These are phyloP conservation scores for Kwoniella sp. DNA, from an alignment of 768 basidiomycete species.

Conservation along the genomic window DNA sequence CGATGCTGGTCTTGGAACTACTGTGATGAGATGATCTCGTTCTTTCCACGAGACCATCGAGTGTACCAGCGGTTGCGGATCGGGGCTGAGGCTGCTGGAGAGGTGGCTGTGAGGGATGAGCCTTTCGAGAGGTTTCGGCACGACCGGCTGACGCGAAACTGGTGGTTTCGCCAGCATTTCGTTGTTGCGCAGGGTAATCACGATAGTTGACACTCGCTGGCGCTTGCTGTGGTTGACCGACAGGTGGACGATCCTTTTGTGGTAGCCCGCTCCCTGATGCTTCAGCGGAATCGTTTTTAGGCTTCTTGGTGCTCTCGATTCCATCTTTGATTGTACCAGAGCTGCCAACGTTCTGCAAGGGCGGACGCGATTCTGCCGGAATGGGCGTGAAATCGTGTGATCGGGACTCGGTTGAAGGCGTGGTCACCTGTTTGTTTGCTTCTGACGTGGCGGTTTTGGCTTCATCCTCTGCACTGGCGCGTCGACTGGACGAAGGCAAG, in stretches of 20 bases:
- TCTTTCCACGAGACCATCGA: constrained; percentile 20
- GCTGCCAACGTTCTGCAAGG: background rate
- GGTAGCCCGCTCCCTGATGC: constrained; percentile 39
- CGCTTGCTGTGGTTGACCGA: constrained; percentile 38
- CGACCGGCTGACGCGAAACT: constrained; percentile 20
- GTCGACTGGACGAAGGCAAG: constrained; percentile 2
- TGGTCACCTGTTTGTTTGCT: background rate
- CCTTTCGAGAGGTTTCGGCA: background rate
- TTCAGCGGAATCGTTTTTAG: constrained; percentile 34
- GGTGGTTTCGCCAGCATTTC: constrained; percentile 16
- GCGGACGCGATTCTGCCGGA: constrained; percentile 1
- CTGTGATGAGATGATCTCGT: constrained; percentile 4
- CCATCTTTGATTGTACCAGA: constrained; percentile 10
- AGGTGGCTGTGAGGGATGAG: background rate
- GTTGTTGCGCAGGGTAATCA: constrained; percentile 28
- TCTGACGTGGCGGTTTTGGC: too few relatives aligned
- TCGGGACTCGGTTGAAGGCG: constrained; percentile 1
- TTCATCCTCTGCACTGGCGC: constrained; percentile 21
- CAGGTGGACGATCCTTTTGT: constrained; percentile 31
- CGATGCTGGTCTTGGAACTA: constrained; percentile 19
- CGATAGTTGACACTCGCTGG: constrained; percentile 31
- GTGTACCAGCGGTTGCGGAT: constrained; percentile 7
- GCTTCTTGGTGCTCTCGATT: background rate
- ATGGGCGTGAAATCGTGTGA: background rate
- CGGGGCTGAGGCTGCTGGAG: constrained; percentile 29